phyloP scores from a whole-genome alignment of 495 filamentous ascomycete species.

The Podospora australis region DNA sequence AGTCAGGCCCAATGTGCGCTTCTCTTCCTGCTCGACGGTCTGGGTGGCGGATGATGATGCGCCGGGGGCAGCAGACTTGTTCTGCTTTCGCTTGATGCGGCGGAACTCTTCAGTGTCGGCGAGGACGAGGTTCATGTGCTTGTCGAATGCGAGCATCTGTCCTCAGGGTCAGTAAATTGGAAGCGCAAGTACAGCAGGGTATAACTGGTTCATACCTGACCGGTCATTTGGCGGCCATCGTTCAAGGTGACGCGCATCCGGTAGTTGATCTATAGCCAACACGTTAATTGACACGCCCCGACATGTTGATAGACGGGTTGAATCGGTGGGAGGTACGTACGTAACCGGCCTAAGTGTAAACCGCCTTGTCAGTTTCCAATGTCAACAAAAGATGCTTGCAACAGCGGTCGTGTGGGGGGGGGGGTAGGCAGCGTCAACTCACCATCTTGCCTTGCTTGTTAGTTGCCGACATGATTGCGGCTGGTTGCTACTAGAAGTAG shows the following conservation, averaged over 20 bases:
- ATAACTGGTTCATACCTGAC: conserved; percentile 57
- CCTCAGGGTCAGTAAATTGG: conserved; percentile 18
- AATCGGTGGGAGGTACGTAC: conserved; percentile 54
- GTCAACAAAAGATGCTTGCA: conserved; percentile 51
- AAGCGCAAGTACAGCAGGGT: neutral
- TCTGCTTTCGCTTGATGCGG: conserved; percentile 80
- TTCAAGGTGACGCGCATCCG: conserved; percentile 95
- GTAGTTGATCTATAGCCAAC: conserved; percentile 78
- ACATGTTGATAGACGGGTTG: neutral
- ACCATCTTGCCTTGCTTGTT: conserved; percentile 99
- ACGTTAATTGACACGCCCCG: conserved; percentile 32
- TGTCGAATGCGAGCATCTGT: conserved; percentile 34
- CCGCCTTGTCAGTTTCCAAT: conserved; percentile 59
- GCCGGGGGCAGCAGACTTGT: conserved; percentile 69
- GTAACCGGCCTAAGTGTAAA: conserved; percentile 74
- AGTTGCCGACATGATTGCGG: conserved; percentile 70
- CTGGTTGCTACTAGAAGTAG: conserved; percentile 59
- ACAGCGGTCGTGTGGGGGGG: conserved; percentile 24
- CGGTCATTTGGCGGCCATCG: conserved; percentile 93
- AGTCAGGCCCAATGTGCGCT: conserved; percentile 88
- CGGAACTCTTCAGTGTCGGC: conserved; percentile 99
- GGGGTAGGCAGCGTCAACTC: conserved; percentile 42
- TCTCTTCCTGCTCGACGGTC: conserved; percentile 85
- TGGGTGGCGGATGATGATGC: conserved; percentile 44
- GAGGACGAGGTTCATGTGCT: conserved; percentile 98